phyloP scores from a whole-genome alignment of 2,329 filamentous ascomycete species.

The Harringtonia lauricola region DNA sequence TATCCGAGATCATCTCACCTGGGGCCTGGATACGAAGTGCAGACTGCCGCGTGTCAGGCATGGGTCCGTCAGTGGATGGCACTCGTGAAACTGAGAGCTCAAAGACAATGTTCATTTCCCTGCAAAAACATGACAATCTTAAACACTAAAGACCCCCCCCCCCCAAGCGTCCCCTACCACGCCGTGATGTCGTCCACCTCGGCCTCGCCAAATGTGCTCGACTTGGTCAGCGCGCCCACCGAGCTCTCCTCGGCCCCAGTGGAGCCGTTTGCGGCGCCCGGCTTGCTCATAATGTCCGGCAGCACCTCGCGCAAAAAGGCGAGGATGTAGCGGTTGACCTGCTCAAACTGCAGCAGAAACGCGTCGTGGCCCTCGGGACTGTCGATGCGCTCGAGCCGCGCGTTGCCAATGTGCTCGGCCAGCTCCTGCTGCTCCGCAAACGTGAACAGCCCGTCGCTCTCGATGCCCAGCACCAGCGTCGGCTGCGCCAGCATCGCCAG shows the following conservation, averaged over 20 bases:
- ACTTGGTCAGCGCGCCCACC: conserved; percentile 62
- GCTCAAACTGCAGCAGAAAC: conserved; percentile 92
- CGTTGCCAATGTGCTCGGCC: conserved; percentile 67
- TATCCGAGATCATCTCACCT: too few relatives aligned
- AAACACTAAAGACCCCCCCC: neutral
- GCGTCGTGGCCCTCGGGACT: conserved; percentile 94
- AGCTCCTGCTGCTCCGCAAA: conserved; percentile 94
- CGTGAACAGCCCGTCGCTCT: conserved; percentile 91
- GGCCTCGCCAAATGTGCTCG: conserved; percentile 86
- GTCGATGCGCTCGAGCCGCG: conserved; percentile 75
- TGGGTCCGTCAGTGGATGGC: too few relatives aligned
- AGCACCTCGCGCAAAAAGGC: conserved; percentile 73
- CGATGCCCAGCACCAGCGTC: conserved; percentile 82
- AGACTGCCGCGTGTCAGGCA: too few relatives aligned
- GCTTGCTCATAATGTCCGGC: conserved; percentile 73
- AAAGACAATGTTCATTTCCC: too few relatives aligned
- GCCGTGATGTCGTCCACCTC: conserved; percentile 95
- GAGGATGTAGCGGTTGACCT: conserved; percentile 82
- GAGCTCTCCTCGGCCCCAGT: conserved; percentile 24
- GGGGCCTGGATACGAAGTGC: too few relatives aligned
- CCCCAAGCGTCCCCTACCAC: conserved; percentile 57
- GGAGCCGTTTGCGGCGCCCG: conserved; percentile 1
- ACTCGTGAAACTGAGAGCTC: too few relatives aligned
- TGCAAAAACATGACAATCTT: neutral
- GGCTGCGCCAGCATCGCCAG: conserved; percentile 79